Evolutionary conservation across 768 basidiomycete genomes (phyloP).

Genomic region (Tylopilus rubrobrunneus): DNA sequence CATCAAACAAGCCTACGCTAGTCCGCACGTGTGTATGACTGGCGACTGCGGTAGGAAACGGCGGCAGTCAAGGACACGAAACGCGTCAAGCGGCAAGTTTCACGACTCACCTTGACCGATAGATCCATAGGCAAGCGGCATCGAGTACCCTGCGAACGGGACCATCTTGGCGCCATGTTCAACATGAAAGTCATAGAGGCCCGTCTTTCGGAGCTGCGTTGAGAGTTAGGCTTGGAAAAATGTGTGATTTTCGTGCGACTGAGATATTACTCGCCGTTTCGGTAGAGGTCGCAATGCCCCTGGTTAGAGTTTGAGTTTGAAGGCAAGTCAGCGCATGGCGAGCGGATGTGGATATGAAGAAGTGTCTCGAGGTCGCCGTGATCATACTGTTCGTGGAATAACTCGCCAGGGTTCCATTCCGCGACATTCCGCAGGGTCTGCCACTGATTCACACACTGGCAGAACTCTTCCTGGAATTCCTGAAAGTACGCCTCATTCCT

Average conservation of each 20-base stretch:
- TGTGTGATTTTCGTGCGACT: neutral
- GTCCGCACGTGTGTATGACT: conserved; percentile 88
- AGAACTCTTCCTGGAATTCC: too few species aligned
- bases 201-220: conserved; percentile 55
- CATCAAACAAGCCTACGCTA: conserved; percentile 88
- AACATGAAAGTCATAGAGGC: conserved; percentile 86
- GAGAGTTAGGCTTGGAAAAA: neutral
- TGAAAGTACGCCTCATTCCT: neutral
- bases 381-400: conserved; percentile 6
- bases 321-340: neutral
- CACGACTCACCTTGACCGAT: conserved; percentile 67
- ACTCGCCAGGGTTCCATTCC: neutral
- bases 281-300: conserved; percentile 18
- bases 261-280: conserved; percentile 13
- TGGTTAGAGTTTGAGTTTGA: conserved; percentile 1
- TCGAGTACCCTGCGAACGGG: conserved; percentile 90
- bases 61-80: conserved; percentile 12
- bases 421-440: conserved; percentile 3
- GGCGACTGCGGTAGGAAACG: conserved; percentile 49
- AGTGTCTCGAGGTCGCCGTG: conserved; percentile 1
- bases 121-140: conserved; percentile 86
- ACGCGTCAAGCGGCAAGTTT: neutral
- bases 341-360: neutral
- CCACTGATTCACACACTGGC: neutral
- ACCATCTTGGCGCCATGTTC: conserved; percentile 89